A percentile compares a stretch with the other conserved stretches of the same genome.
Conservation (phyloP, 2,329 filamentous ascomycete species). For the Aspergillus sergii region DNA sequence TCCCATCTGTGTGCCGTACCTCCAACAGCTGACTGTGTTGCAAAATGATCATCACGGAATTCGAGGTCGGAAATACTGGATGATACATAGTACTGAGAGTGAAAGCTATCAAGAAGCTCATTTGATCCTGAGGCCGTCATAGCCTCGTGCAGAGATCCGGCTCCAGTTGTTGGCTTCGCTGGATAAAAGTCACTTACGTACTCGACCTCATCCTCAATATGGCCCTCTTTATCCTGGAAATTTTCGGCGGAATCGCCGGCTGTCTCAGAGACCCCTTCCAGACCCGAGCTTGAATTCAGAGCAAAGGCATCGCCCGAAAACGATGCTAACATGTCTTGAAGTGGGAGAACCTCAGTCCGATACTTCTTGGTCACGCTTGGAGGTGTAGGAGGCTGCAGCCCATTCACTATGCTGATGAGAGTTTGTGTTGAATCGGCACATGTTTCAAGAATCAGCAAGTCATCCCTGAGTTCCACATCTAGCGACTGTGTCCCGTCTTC, state of each 20-base stretch:
- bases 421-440: constrained; percentile 98
- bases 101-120: constrained; percentile 53
- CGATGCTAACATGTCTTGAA: constrained; percentile 86
- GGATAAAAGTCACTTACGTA: constrained; percentile 62
- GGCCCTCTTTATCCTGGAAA: constrained; percentile 40
- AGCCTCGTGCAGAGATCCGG: constrained; percentile 11
- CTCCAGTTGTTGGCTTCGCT: constrained; percentile 41
- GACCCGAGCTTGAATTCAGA: constrained; percentile 29
- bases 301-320: constrained; percentile 84
- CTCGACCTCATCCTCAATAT: constrained; percentile 45
- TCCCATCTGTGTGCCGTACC: constrained; percentile 79
- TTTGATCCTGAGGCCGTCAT: constrained; percentile 43
- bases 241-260: constrained; percentile 51
- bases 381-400: constrained; percentile 78
- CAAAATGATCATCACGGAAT: constrained; percentile 79
- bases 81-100: constrained; percentile 56
- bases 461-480: constrained; percentile 80
- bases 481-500: constrained; percentile 66
- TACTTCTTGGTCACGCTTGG: constrained; percentile 85
- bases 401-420: constrained; percentile 75
- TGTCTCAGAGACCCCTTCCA: constrained; percentile 37
- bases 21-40: constrained; percentile 60
- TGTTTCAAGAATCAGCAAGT: constrained; percentile 86
- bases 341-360: constrained; percentile 79
- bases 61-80: constrained; percentile 65